phyloP scores from a whole-genome alignment of 306 rosid genomes.

The Lotus japonicus region DNA sequence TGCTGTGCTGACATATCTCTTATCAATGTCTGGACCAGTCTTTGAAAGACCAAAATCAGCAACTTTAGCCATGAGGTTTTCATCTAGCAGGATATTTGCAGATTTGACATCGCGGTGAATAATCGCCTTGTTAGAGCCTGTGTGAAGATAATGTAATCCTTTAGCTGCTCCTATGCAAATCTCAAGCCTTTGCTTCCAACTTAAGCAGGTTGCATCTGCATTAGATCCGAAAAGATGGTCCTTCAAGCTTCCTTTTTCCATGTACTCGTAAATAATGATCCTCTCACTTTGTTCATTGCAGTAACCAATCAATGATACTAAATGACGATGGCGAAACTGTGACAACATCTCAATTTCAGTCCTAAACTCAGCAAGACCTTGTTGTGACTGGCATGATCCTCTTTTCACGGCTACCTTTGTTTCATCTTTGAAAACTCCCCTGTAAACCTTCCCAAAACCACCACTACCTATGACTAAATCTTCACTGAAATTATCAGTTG shows the following conservation, averaged over 20 bases:
- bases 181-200: conserved; percentile 62
- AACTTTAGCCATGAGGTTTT: conserved; percentile 55
- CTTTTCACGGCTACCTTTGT: conserved; percentile 65
- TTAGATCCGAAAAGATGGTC: conserved; percentile 48
- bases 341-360: conserved; percentile 76
- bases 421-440: conserved; percentile 47
- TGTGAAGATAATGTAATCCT: conserved; percentile 77
- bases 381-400: conserved; percentile 42
- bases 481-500: conserved; percentile 64
- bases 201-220: conserved; percentile 30
- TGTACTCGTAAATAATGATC: conserved; percentile 59
- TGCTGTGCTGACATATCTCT: conserved; percentile 62
- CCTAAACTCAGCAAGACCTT: conserved; percentile 54
- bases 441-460: conserved; percentile 69
- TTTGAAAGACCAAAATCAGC: conserved; percentile 74
- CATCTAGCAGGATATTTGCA: conserved; percentile 66
- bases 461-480: conserved; percentile 52
- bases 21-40: conserved; percentile 52
- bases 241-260: conserved; percentile 60
- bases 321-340: conserved; percentile 62
- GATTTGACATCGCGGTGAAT: conserved; percentile 74
- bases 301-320: conserved; percentile 66
- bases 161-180: conserved; percentile 74
- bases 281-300: conserved; percentile 55
- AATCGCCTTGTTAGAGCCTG: conserved; percentile 55